Percentiles rank a stretch among this genome's conserved stretches.
Conservation (phyloP, 1,284 basidiomycete genomes). For the Ganoderma resinaceum region DNA sequence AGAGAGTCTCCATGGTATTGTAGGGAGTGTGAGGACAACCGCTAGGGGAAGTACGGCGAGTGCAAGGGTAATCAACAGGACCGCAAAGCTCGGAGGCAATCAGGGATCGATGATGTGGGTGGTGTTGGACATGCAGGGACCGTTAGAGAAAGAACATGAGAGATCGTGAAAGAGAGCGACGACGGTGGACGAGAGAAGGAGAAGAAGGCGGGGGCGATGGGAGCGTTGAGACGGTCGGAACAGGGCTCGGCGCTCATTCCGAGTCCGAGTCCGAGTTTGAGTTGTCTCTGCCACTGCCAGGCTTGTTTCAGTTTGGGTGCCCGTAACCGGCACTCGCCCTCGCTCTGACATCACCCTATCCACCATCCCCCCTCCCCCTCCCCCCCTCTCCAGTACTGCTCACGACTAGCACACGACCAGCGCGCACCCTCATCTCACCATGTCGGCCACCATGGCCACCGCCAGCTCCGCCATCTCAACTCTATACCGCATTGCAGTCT, state of each 20-base stretch:
- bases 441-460: conserved; percentile 31
- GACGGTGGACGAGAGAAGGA: not conserved
- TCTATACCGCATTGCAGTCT: conserved; percentile 33
- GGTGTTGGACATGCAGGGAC: conserved; percentile 12
- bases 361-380: conserved; percentile 2
- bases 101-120: conserved; percentile 1
- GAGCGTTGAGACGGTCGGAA: conserved; percentile 8
- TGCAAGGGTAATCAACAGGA: conserved; percentile 14
- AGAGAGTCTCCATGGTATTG: conserved; percentile 59
- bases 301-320: not conserved
- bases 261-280: no score
- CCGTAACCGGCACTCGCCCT: not conserved
- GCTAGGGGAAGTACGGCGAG: conserved; percentile 8
- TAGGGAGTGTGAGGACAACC: conserved; percentile 11
- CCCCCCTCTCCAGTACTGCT: not conserved
- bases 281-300: no score
- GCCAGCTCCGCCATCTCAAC: conserved; percentile 34
- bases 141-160: conserved; percentile 24
- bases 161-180: conserved; percentile 16
- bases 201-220: not conserved
- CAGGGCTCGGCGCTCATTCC: not conserved
- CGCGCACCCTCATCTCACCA: conserved; percentile 3
- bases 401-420: conserved; percentile 11
- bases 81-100: not conserved
- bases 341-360: conserved; percentile 19